Evolutionary conservation across 768 basidiomycete genomes (phyloP).

Genomic region (Leccinum incarnatum): DNA sequence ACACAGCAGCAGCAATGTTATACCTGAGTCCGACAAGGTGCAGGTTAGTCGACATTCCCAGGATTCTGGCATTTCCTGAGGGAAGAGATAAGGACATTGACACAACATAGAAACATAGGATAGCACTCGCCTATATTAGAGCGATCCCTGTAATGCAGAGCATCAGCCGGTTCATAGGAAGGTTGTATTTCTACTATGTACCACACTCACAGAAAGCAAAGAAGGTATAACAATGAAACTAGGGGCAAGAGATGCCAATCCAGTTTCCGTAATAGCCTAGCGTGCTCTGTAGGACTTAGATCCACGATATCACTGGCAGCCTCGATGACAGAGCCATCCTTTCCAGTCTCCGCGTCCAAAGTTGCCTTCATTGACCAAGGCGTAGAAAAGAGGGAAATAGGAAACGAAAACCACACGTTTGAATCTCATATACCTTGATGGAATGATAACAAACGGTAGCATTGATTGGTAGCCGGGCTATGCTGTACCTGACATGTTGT

Average conservation of each 20-base stretch:
- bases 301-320: neutral
- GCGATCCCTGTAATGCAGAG: conserved; percentile 35
- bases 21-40: conserved; percentile 34
- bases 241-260: conserved; percentile 45
- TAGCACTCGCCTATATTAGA: conserved; percentile 40
- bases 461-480: too few species aligned
- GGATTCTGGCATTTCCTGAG: conserved; percentile 43
- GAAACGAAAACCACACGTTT: too few species aligned
- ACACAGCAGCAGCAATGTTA: conserved; percentile 39
- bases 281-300: conserved; percentile 17
- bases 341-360: conserved; percentile 9
- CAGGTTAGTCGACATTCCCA: conserved; percentile 41
- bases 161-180: neutral
- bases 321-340: neutral
- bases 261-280: conserved; percentile 38
- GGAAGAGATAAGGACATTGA: conserved; percentile 2
- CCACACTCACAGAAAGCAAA: conserved; percentile 46
- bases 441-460: too few species aligned
- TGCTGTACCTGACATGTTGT: too few species aligned
- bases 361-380: conserved; percentile 9
- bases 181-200: neutral
- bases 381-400: conserved; percentile 11
- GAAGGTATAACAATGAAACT: conserved; percentile 42
- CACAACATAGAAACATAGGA: neutral
- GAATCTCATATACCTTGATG: too few species aligned